Percentiles rank a stretch among this genome's conserved stretches.
Evolutionary conservation across 1,284 basidiomycete species (phyloP).

Genomic region (Acaromyces ingoldii): DNA sequence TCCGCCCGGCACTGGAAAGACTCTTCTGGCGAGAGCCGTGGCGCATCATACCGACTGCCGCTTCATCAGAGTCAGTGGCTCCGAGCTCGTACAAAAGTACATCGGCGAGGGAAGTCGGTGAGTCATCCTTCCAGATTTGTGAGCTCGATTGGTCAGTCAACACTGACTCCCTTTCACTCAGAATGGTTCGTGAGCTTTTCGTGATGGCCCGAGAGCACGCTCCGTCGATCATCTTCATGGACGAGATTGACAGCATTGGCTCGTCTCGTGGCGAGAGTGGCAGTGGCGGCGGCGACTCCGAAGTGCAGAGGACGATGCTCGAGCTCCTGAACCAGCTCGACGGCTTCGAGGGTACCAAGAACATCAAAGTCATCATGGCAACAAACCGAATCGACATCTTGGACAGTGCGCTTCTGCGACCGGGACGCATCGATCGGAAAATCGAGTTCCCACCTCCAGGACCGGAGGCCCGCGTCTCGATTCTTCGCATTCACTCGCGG

Average conservation of each 20-base stretch:
- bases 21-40: conserved; percentile 47
- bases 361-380: conserved; percentile 99
- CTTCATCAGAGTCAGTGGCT: conserved; percentile 93
- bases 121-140: no score
- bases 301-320: conserved; percentile 97
- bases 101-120: conserved; percentile 95
- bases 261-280: conserved; percentile 82
- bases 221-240: conserved; percentile 99
- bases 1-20: conserved; percentile 50
- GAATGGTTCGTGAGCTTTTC: conserved; percentile 73
- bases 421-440: conserved; percentile 95
- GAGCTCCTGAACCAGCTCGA: conserved; percentile 95
- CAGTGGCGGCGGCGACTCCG: conserved; percentile 71
- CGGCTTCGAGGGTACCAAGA: conserved; percentile 95
- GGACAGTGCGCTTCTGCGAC: conserved; percentile 86
- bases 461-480: conserved; percentile 92
- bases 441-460: conserved; percentile 99
- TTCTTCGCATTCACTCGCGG: conserved; percentile 91
- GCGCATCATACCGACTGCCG: conserved; percentile 92
- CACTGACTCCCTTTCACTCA: background rate
- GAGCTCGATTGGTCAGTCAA: no score
- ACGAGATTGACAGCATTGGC: conserved; percentile 98
- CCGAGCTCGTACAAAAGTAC: conserved; percentile 96
- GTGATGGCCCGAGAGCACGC: conserved; percentile 98
- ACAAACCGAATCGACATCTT: conserved; percentile 98